These are phyloP conservation scores for Geotrichum europaeum DNA, from an alignment of 1,139 yeast genomes.

Conservation along the genomic window DNA sequence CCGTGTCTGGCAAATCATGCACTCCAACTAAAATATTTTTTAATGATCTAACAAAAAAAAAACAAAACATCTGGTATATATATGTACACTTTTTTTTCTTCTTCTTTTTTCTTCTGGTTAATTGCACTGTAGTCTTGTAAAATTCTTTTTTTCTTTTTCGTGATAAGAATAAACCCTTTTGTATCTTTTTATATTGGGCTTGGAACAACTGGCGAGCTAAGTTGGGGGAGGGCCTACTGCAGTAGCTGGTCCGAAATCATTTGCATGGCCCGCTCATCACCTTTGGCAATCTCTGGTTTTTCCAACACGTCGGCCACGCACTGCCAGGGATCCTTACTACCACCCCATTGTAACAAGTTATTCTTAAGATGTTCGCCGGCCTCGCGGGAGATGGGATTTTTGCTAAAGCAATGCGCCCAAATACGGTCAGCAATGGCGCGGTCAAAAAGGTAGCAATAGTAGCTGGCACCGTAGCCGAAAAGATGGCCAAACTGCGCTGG, in stretches of 20 bases:
- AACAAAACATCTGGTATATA: conserved; percentile 1
- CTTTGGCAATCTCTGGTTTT: conserved; percentile 51
- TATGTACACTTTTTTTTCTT: not conserved
- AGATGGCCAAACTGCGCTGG: conserved; percentile 92
- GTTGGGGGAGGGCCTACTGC: not conserved
- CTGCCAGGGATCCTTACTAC: conserved; percentile 83
- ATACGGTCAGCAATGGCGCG: conserved; percentile 86
- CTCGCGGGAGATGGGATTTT: conserved; percentile 55
- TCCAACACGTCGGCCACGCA: conserved; percentile 77
- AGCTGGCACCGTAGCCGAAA: conserved; percentile 89
- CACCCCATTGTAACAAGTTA: conserved; percentile 86
- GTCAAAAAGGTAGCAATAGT: conserved; percentile 86
- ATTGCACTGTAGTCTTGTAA: not conserved
- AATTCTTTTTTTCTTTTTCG: not conserved
- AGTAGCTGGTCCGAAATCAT: conserved; percentile 34
- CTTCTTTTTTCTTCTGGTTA: not conserved
- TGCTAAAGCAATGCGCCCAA: conserved; percentile 65
- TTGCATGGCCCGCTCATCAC: conserved; percentile 72
- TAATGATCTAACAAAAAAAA: conserved; percentile 6
- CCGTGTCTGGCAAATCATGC: conserved; percentile 99
- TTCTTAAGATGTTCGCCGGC: conserved; percentile 73
- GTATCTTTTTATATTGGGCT: not conserved
- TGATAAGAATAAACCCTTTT: not conserved
- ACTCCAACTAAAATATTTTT: conserved; percentile 49
- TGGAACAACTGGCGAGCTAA: not conserved